phyloP scores from a whole-genome alignment of 73 alveolate species.

The Tetrahymena malaccensis region DNA sequence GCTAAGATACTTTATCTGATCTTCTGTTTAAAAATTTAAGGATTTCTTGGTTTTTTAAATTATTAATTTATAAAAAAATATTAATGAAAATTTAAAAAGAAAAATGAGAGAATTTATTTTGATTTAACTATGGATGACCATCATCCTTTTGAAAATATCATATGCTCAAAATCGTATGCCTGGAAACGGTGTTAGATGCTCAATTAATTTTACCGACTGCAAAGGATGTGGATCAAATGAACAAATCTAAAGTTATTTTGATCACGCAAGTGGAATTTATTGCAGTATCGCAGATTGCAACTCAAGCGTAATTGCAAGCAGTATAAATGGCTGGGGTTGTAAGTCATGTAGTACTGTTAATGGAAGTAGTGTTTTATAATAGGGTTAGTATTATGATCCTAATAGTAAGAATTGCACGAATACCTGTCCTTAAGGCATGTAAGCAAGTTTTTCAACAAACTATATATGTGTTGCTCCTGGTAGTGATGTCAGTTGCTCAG shows the following conservation, averaged over 20 bases:
- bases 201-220: background rate
- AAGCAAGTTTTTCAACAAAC: background rate
- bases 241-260: no score
- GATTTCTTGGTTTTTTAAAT: no score
- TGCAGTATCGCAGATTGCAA: background rate
- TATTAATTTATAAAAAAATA: no score
- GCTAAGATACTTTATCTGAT: no score
- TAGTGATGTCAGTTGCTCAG: background rate
- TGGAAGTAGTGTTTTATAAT: background rate
- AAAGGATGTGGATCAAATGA: background rate
- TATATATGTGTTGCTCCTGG: background rate
- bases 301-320: background rate
- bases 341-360: background rate
- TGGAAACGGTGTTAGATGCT: background rate
- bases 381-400: background rate
- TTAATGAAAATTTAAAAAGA: no score
- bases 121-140: no score
- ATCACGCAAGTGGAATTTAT: background rate
- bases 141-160: no score
- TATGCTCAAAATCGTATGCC: no score
- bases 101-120: no score
- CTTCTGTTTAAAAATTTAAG: no score
- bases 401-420: background rate
- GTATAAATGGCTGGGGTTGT: background rate
- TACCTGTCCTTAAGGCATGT: background rate